phyloP scores from a whole-genome alignment of 331 rosid species.

The Rosa hybrid region DNA sequence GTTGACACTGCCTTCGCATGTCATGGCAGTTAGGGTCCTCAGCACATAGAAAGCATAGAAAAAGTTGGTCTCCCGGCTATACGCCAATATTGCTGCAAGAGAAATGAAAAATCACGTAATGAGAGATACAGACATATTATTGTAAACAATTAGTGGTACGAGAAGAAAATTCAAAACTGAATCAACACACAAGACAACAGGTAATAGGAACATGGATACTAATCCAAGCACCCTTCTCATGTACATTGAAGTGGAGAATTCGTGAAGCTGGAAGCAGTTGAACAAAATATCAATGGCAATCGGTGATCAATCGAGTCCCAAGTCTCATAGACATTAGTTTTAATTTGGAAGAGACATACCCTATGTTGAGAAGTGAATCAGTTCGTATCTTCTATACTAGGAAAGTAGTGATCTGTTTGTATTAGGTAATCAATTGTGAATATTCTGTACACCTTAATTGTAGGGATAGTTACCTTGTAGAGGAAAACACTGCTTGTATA shows the following conservation, averaged over 20 bases:
- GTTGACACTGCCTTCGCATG: slow-evolving; percentile 52
- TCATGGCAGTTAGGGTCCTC: slow-evolving; percentile 64
- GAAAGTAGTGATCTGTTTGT: no score
- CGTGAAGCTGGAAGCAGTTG: neutral
- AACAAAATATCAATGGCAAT: neutral
- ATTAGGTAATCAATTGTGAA: no score
- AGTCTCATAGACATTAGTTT: neutral
- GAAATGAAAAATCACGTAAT: neutral
- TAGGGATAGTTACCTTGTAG: no score
- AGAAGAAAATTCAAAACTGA: neutral
- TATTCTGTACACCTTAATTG: no score
- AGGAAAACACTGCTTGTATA: no score
- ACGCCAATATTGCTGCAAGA: slow-evolving; percentile 71
- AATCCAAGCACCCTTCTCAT: neutral
- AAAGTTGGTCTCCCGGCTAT: slow-evolving; percentile 53
- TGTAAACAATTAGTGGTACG: neutral
- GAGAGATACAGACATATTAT: neutral
- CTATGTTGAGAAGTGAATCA: neutral
- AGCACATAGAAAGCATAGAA: slow-evolving; percentile 60
- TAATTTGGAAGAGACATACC: neutral
- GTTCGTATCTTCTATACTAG: no score
- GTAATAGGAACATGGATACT: neutral
- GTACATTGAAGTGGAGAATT: neutral
- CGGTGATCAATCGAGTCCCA: neutral
- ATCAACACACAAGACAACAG: neutral